These are phyloP conservation scores for Lonicera japonica DNA, from an alignment of 129 eudicot genomes.

Conservation along the genomic window DNA sequence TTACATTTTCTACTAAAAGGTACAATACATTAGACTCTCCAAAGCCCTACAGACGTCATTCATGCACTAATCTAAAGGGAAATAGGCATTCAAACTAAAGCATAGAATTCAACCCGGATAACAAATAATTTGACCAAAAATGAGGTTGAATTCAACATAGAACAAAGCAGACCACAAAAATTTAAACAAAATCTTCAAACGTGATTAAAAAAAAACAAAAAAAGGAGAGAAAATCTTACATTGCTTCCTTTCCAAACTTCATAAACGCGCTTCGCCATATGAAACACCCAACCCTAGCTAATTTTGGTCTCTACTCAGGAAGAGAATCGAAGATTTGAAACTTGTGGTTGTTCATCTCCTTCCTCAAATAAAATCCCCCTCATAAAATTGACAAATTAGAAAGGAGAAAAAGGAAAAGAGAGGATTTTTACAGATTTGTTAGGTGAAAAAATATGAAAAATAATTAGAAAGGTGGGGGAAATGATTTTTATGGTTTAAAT, in stretches of 20 bases:
- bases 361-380: background rate
- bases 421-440: too few relatives aligned
- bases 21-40: background rate
- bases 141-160: too few relatives aligned
- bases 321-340: conserved; percentile 42
- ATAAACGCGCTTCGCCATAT: conserved; percentile 80
- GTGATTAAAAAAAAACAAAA: background rate
- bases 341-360: conserved; percentile 43
- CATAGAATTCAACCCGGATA: background rate
- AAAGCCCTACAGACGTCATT: too few relatives aligned
- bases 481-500: too few relatives aligned
- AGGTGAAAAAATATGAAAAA: too few relatives aligned
- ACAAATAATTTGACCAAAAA: too few relatives aligned
- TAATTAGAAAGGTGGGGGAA: too few relatives aligned
- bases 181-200: background rate
- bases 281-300: conserved; percentile 17
- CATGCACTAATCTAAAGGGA: background rate
- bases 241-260: conserved; percentile 90
- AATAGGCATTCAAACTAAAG: background rate
- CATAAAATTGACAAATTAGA: background rate
- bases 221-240: conserved; percentile 55
- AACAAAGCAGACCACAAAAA: too few relatives aligned
- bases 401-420: too few relatives aligned
- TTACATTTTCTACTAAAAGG: background rate
- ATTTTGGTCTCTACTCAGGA: conserved; percentile 28